These are phyloP conservation scores for Nakazawaea siamensis DNA, from an alignment of 805 yeast species.

Conservation along the genomic window DNA sequence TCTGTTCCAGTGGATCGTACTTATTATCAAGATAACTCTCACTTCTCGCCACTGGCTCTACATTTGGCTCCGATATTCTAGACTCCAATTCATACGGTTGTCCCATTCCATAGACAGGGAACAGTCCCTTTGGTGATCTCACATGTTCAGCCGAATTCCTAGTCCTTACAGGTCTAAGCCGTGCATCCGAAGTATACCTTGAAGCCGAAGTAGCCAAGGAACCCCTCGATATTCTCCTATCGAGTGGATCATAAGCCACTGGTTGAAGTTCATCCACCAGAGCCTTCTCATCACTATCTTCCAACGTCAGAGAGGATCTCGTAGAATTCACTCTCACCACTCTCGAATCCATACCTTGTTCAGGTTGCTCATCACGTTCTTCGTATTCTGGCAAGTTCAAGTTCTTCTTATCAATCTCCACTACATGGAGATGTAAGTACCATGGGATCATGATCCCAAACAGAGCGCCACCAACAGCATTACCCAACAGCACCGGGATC, in stretches of 20 bases:
- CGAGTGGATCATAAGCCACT: background rate
- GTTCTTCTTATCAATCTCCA: constrained; percentile 58
- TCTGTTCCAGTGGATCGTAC: constrained; percentile 18
- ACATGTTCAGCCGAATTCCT: constrained; percentile 10
- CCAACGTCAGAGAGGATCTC: background rate
- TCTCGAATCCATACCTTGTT: constrained; percentile 67
- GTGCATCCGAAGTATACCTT: background rate
- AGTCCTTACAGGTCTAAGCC: constrained; percentile 2
- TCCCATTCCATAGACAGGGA: constrained; percentile 78
- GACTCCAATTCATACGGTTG: constrained; percentile 47
- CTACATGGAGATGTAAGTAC: constrained; percentile 64
- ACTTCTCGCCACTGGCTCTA: constrained; percentile 13
- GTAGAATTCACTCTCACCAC: constrained; percentile 44
- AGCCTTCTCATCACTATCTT: background rate
- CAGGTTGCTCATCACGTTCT: constrained; percentile 75
- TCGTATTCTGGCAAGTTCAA: constrained; percentile 63
- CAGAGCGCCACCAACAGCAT: constrained; percentile 68
- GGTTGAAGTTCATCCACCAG: background rate
- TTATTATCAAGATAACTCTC: constrained; percentile 18
- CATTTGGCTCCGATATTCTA: constrained; percentile 41
- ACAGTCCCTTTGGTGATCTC: constrained; percentile 67
- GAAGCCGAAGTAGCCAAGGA: constrained; percentile 1
- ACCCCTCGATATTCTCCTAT: background rate
- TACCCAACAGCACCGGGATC: constrained; percentile 67
- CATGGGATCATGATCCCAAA: constrained; percentile 62